Conservation (phyloP, 108 stramenopile genomes). For the Fragilaria radians region DNA sequence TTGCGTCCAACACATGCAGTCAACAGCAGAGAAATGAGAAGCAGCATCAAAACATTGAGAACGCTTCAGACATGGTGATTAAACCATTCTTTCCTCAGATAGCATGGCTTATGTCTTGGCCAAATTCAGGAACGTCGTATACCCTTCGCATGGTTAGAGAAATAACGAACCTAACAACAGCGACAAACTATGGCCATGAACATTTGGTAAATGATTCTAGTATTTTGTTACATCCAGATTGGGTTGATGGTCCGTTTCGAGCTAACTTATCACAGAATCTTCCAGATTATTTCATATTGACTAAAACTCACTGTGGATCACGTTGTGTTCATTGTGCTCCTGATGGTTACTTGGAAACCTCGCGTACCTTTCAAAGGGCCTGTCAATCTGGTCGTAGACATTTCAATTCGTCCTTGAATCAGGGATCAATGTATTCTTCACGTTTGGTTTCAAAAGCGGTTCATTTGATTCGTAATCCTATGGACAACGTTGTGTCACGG, state of each 20-base stretch:
- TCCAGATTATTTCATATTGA: conserved; percentile 38
- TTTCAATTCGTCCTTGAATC: conserved; percentile 3
- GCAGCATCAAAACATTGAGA: no score
- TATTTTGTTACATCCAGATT: conserved; percentile 19
- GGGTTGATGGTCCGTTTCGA: conserved; percentile 38
- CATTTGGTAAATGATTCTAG: conserved; percentile 16
- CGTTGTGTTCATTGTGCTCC: conserved; percentile 35
- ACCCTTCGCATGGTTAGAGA: conserved; percentile 46
- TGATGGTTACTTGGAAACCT: conserved; percentile 36
- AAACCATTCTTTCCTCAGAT: conserved; percentile 8
- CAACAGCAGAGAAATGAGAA: no score
- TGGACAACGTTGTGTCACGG: conserved; percentile 63
- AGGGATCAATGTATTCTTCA: conserved; percentile 7
- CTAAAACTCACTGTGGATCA: conserved; percentile 72
- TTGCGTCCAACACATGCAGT: no score
- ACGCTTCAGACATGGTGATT: no score
- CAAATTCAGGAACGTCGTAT: conserved; percentile 73
- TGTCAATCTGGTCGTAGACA: conserved; percentile 21
- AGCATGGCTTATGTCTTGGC: conserved; percentile 55
- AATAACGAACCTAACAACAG: conserved; percentile 42
- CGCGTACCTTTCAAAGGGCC: conserved; percentile 24
- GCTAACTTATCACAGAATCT: conserved; percentile 8
- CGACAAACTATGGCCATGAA: conserved; percentile 63
- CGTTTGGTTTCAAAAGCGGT: conserved; percentile 20
- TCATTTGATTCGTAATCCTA: conserved; percentile 67